These are phyloP conservation scores for Dalbergia cochinchinensis DNA, from an alignment of 306 rosid species.

Conservation along the genomic window DNA sequence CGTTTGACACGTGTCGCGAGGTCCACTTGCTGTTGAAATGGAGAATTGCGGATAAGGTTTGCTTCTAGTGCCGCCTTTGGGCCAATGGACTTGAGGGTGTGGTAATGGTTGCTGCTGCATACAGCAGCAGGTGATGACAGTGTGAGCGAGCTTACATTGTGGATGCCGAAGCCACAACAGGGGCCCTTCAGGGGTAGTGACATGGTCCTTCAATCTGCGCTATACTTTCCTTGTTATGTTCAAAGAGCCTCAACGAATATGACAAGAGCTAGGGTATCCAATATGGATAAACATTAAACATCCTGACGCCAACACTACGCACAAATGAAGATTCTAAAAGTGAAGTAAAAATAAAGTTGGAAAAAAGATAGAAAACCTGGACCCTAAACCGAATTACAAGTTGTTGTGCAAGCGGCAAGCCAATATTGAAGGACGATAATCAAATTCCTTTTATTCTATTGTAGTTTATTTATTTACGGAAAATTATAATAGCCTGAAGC, in stretches of 20 bases:
- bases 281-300: slow-evolving; percentile 22
- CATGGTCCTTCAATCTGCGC: slow-evolving; percentile 44
- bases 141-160: slow-evolving; percentile 18
- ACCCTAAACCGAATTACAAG: not conserved
- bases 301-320: not conserved
- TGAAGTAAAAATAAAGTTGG: too few relatives aligned
- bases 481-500: not conserved
- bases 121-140: slow-evolving; percentile 5
- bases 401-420: not conserved
- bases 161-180: slow-evolving; percentile 31
- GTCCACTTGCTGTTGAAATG: not conserved
- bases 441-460: not conserved
- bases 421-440: not conserved
- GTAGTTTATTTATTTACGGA: too few relatives aligned
- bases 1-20: not conserved
- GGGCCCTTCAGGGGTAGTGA: slow-evolving; percentile 24
- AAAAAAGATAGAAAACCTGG: not conserved
- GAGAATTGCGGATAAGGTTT: slow-evolving; percentile 24
- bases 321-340: too few relatives aligned
- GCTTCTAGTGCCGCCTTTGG: not conserved
- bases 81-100: not conserved
- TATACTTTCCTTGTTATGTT: not conserved
- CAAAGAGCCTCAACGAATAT: not conserved
- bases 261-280: not conserved
- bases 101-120: slow-evolving; percentile 1